Percentiles rank a stretch among this genome's conserved stretches.
phyloP scores from a whole-genome alignment of 306 rosid species.

The Fagus crenata region DNA sequence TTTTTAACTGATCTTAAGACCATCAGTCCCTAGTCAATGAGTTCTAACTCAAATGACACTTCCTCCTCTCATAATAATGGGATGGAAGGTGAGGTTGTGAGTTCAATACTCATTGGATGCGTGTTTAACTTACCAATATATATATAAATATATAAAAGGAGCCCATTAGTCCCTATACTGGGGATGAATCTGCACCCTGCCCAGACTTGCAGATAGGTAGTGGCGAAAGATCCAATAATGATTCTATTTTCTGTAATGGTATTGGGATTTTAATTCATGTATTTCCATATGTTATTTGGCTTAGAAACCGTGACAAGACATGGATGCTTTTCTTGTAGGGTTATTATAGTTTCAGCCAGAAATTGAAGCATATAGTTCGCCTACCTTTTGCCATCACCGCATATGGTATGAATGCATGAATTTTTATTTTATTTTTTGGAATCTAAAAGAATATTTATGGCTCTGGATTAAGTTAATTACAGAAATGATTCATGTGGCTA shows the following conservation, averaged over 20 bases:
- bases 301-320: constrained; percentile 1
- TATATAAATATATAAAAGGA: too few relatives aligned
- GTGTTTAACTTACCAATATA: too few relatives aligned
- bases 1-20: not conserved
- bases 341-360: constrained; percentile 99
- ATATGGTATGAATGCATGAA: constrained; percentile 62
- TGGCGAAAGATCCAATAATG: constrained; percentile 9
- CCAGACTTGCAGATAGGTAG: not conserved
- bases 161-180: not conserved
- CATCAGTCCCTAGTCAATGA: not conserved
- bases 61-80: too few relatives aligned
- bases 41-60: too few relatives aligned
- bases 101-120: too few relatives aligned
- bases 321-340: constrained; percentile 54
- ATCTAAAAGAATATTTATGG: not conserved
- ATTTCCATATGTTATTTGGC: constrained; percentile 10
- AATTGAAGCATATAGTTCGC: constrained; percentile 91
- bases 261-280: constrained; percentile 11
- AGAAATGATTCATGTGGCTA: not conserved
- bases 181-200: not conserved
- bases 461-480: not conserved
- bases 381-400: constrained; percentile 88
- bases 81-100: too few relatives aligned
- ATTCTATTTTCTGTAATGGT: constrained; percentile 16
- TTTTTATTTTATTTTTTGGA: not conserved